These are phyloP conservation scores for Saposhnikovia divaricata DNA, from an alignment of 129 eudicot species.

Conservation along the genomic window DNA sequence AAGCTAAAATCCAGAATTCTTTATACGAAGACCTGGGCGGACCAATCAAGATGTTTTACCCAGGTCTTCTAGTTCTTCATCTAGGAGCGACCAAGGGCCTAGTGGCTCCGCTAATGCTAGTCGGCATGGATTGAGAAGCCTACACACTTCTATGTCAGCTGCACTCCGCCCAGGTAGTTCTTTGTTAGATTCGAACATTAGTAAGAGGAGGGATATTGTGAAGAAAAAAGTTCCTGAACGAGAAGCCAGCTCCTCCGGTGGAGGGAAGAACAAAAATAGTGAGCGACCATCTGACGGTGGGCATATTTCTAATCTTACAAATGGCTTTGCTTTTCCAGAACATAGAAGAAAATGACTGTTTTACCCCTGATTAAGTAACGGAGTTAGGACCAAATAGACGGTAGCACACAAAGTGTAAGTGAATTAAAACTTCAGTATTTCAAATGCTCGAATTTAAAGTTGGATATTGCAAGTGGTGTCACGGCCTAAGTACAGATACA, in stretches of 20 bases:
- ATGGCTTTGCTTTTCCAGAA: constrained; percentile 35
- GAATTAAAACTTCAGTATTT: too few relatives aligned
- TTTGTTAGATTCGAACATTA: constrained; percentile 26
- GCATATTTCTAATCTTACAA: constrained; percentile 16
- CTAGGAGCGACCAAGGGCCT: constrained; percentile 16
- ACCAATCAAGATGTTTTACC: constrained; percentile 26
- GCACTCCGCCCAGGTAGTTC: constrained; percentile 30
- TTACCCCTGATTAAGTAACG: too few relatives aligned
- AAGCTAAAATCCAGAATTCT: constrained; percentile 21
- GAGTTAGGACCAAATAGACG: too few relatives aligned
- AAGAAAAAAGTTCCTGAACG: constrained; percentile 48
- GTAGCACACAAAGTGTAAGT: too few relatives aligned
- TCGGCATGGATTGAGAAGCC: constrained; percentile 27
- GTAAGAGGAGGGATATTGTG: constrained; percentile 24
- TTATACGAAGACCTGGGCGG: constrained; percentile 28
- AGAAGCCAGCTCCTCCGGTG: constrained; percentile 49
- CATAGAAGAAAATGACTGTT: constrained; percentile 28
- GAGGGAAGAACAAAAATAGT: constrained; percentile 39
- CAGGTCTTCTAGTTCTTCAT: constrained; percentile 27
- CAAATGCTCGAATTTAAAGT: too few relatives aligned
- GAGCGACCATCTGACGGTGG: constrained; percentile 18
- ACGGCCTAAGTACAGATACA: too few relatives aligned
- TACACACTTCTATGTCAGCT: constrained; percentile 34
- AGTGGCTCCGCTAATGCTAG: constrained; percentile 17
- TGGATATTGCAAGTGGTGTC: too few relatives aligned